Evolutionary conservation across 257 asterid genomes (phyloP).

Genomic region (Parsonsia alboflavescens): DNA sequence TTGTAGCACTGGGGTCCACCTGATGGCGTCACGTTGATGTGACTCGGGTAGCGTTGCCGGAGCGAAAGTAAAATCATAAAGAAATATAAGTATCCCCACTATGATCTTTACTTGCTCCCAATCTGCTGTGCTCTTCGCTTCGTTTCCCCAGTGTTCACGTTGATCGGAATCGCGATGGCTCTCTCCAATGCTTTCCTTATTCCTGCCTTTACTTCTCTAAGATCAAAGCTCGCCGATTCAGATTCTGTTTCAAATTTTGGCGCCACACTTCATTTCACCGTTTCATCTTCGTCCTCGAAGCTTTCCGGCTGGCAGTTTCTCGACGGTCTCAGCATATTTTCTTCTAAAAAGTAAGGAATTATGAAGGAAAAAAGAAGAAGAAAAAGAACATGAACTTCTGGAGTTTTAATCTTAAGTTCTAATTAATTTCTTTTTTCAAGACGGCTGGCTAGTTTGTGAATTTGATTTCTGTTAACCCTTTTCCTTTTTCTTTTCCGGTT

Average conservation of each 20-base stretch:
- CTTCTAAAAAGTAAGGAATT: slow-evolving; percentile 30
- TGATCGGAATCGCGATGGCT: slow-evolving; percentile 40
- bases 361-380: not conserved
- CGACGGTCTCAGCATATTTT: slow-evolving; percentile 2
- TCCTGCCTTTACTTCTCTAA: slow-evolving; percentile 27
- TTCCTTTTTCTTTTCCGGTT: not conserved
- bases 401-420: not conserved
- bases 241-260: slow-evolving; percentile 11
- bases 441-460: slow-evolving; percentile 7
- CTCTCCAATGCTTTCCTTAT: slow-evolving; percentile 42
- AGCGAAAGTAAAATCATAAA: not conserved
- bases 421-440: not conserved
- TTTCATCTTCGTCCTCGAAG: slow-evolving; percentile 15
- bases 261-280: slow-evolving; percentile 18
- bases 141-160: not conserved
- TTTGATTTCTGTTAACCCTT: slow-evolving; percentile 1
- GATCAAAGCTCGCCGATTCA: slow-evolving; percentile 29
- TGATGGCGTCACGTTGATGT: not conserved
- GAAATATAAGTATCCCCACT: not conserved
- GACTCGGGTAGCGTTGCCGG: not conserved
- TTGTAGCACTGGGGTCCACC: not conserved
- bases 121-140: not conserved
- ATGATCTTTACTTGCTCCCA: not conserved
- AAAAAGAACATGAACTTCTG: not conserved
- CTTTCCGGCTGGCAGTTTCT: slow-evolving; percentile 17